Evolutionary conservation across 768 basidiomycete species (phyloP).

Genomic region (Suillus spraguei): DNA sequence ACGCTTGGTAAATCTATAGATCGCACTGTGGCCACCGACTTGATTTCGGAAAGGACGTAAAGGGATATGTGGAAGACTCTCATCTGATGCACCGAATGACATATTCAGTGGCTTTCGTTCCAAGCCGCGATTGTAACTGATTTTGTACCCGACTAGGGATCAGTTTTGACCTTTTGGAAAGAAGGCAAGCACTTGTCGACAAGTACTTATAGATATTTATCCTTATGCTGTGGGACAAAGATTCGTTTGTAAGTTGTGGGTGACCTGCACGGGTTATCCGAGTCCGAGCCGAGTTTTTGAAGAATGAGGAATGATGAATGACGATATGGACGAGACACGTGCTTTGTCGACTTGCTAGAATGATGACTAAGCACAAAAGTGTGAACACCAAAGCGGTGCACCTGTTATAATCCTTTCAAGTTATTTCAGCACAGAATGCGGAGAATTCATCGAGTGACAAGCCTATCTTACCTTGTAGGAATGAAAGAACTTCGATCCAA

Average conservation of each 20-base stretch:
- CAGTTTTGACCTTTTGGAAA: neutral
- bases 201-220: neutral
- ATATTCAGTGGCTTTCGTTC: constrained; percentile 40
- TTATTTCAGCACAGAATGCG: neutral
- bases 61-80: constrained; percentile 83
- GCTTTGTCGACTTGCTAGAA: constrained; percentile 21
- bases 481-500: constrained; percentile 10
- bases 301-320: constrained; percentile 35
- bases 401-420: neutral
- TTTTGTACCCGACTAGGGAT: neutral
- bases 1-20: constrained; percentile 96
- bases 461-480: constrained; percentile 14
- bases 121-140: constrained; percentile 19
- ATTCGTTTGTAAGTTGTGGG: neutral
- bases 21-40: constrained; percentile 95
- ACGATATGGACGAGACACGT: constrained; percentile 40
- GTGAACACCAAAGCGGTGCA: neutral
- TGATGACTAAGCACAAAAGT: constrained; percentile 35
- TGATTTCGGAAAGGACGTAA: constrained; percentile 95
- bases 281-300: constrained; percentile 19
- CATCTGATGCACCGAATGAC: constrained; percentile 51
- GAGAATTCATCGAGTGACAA: constrained; percentile 14
- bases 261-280: neutral
- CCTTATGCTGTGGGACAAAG: neutral
- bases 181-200: neutral